A percentile compares a stretch with the other conserved stretches of the same genome.
phyloP scores from a whole-genome alignment of 2,329 filamentous ascomycete species.

The Atkinsonella texensis region DNA sequence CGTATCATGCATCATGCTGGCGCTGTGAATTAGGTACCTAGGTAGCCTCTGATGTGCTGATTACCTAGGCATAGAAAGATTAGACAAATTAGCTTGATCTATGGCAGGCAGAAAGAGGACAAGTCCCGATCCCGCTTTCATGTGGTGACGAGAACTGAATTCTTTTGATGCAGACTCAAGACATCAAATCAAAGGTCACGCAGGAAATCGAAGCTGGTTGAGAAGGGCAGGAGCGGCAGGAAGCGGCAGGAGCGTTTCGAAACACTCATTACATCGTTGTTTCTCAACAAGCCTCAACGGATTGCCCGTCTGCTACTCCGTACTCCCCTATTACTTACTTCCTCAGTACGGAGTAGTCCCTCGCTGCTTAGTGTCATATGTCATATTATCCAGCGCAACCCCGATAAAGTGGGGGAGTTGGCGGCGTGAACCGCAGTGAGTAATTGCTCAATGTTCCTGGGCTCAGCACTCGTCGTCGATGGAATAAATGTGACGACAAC shows the following conservation, averaged over 20 bases:
- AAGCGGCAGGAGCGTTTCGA: conserved; percentile 1
- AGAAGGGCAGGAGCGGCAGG: background rate
- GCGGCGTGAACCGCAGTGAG: background rate
- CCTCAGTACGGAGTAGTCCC: background rate
- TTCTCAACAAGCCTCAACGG: background rate
- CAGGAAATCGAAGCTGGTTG: background rate
- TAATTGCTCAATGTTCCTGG: background rate
- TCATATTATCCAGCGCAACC: conserved; percentile 10
- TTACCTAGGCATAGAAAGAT: no score
- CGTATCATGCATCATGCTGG: no score
- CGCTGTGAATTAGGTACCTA: no score
- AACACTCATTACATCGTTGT: background rate
- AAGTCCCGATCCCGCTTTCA: background rate
- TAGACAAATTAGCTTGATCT: no score
- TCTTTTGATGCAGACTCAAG: background rate
- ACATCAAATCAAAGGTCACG: background rate
- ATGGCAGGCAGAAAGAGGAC: background rate
- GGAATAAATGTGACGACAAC: background rate
- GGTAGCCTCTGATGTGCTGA: no score
- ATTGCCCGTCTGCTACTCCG: no score
- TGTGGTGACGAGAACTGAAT: background rate
- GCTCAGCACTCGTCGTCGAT: background rate
- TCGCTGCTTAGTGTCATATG: conserved; percentile 8
- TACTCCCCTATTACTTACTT: no score
- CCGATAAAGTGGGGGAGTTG: background rate